These are phyloP conservation scores for Gnetum montanum DNA, from an alignment of 75 land plant genomes.

Conservation along the genomic window DNA sequence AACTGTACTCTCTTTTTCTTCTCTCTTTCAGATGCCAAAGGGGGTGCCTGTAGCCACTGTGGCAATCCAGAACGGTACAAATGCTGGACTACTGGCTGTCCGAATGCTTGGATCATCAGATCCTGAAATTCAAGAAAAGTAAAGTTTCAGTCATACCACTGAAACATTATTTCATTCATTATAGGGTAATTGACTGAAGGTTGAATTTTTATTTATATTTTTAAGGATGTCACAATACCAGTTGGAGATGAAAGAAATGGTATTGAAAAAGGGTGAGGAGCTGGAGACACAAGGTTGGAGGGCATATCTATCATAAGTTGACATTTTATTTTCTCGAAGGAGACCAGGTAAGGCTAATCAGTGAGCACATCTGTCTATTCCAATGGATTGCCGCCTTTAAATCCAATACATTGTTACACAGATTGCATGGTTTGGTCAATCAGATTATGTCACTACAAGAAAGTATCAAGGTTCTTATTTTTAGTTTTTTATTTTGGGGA, in stretches of 20 bases:
- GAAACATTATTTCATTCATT: no score
- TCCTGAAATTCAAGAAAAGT: conserved; percentile 47
- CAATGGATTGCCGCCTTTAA: no score
- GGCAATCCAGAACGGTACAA: conserved; percentile 83
- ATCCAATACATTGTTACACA: no score
- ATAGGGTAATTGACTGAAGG: neutral
- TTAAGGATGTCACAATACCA: conserved; percentile 48
- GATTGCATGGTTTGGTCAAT: no score
- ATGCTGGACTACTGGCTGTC: conserved; percentile 82
- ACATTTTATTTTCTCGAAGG: no score
- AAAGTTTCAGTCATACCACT: neutral
- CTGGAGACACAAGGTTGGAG: conserved; percentile 68
- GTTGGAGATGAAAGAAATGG: conserved; percentile 47
- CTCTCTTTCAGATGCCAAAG: conserved; percentile 69
- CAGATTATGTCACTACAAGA: no score
- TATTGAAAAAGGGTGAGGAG: conserved; percentile 54
- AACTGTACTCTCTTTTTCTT: no score
- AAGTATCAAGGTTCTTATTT: no score
- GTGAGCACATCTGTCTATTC: no score
- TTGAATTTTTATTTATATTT: neutral
- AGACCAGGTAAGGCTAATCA: no score
- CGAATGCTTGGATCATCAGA: conserved; percentile 49
- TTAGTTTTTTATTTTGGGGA: no score
- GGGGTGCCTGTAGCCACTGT: conserved; percentile 97
- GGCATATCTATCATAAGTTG: conserved; percentile 24